Evolutionary conservation across 2,329 filamentous ascomycete species (phyloP).

Genomic region (Epichloe sylvatica): DNA sequence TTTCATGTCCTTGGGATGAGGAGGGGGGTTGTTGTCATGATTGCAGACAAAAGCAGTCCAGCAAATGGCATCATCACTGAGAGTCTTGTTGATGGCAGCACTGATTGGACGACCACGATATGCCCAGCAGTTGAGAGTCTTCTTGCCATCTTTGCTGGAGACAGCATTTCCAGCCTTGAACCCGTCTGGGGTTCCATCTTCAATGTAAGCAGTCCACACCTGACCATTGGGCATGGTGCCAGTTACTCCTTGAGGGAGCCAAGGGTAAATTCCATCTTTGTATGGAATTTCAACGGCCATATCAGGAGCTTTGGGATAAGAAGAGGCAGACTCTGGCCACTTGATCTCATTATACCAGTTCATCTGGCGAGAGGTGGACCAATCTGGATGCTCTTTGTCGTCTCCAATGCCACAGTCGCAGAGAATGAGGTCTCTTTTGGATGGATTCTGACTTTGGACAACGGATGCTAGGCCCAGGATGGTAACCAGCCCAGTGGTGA

Average conservation of each 20-base stretch:
- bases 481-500: constrained; percentile 10
- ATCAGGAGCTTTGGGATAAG: constrained; percentile 23
- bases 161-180: constrained; percentile 26
- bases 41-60: constrained; percentile 30
- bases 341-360: constrained; percentile 28
- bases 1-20: constrained; percentile 22
- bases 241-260: constrained; percentile 23
- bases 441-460: constrained; percentile 13
- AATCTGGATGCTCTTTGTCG: constrained; percentile 23
- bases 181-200: constrained; percentile 26
- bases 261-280: constrained; percentile 25
- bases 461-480: constrained; percentile 12
- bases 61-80: constrained; percentile 23
- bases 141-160: constrained; percentile 25
- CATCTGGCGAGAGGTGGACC: constrained; percentile 31
- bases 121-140: constrained; percentile 27
- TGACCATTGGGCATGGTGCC: constrained; percentile 25
- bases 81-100: constrained; percentile 24
- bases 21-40: constrained; percentile 20
- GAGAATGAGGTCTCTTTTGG: constrained; percentile 25
- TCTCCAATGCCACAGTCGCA: constrained; percentile 30
- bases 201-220: constrained; percentile 28
- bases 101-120: constrained; percentile 27
- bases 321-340: constrained; percentile 22
- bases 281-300: constrained; percentile 27